Evolutionary conservation across 2,329 filamentous ascomycete genomes (phyloP), one percentile per base, ranked within the genome.

Genomic region (Trichophaea hybrida): DNA sequence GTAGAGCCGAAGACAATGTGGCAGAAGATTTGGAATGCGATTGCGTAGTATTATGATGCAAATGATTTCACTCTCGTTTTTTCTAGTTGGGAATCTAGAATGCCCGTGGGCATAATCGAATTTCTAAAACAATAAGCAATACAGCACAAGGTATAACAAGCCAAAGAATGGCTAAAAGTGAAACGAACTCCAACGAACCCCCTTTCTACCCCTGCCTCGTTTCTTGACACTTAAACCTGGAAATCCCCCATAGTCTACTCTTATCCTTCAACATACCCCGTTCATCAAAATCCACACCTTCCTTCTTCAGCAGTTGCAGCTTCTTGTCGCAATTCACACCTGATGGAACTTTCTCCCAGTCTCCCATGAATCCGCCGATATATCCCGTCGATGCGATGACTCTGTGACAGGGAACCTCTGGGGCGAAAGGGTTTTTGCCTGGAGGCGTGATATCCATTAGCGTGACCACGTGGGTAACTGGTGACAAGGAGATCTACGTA

Each of bases 321-420:
- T 87, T 87, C 72, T 83, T 81, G 37, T 77, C 76, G 60, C 84
- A 76, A 53, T 81, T 82, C 60, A 80, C 77, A 1, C 80, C 80
- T 66, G 81, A 78, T 0, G 81, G 82, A 40, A 78, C 76, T 58
- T 76, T 76, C 2, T 81, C 77, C 76, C 80, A 82, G 64, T 80
- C 77, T 2, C 84, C 84, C 71, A 83, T 81, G 74, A 86, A 88
- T 0, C 84, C 84, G 46, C 85, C 85, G 24, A 88, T 69, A 57
- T 71, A 72, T 64, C 86, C 83, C 55, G 83, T 83, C 44, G 81
- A 83, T 5, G 86, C 85, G 51, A 94, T 79, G 24, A 91, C 84
- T 7, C 88, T 79, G 72, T 94, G 88, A 66, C 88, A 94, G 1
- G 88, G 88, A 4, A 91, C 84, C 37, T 80, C 78, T 0, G 88